Evolutionary conservation across 345 rosid genomes (phyloP), one percentile per base, ranked within the genome.

Genomic region (Murraya koenigii): DNA sequence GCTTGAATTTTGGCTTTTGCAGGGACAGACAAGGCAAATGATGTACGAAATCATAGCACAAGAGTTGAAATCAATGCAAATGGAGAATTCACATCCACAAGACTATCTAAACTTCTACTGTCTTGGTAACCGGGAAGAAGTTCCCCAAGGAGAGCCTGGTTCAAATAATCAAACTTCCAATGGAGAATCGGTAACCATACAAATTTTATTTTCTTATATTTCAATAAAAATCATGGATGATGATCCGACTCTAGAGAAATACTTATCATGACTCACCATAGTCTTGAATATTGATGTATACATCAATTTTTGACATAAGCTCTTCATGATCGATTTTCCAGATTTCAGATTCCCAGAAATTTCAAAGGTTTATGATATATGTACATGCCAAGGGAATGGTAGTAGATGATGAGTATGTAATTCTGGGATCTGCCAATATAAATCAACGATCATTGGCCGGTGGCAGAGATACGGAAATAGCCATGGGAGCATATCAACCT

Each of bases 371-470:
- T 79, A 94, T 94, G 97, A 87, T 92, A 14, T 94, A 92, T 55
- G 94, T 91, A 19, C 96, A 94, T 39, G 88, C 97, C 8, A 94
- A 92, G 79, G 98, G 98, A 80, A 91, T 94, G 96, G 76, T 92
- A 64, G 89, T 90, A 5, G 97, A 94, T 66, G 98, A 94, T 19
- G 98, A 91, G 77, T 91, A 90, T 52, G 88, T 94, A 38, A 81
- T 94, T 71, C 47, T 94, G 75, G 97, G 98, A n/a, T 94, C 97
- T 11, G 97, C 94, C 47, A 94, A 94, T 79, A 91, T 94, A 59
- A 94, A 94, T 81, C 91, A 94, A 71, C 87, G 98, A 69, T 92
- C 96, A 26, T 69, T 92, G 91, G 94, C 97, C 33, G 96, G 98
- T 73, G 86, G 93, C 9, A 83, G 95, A 75, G 97, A 92, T 80